Base-by-base conservation (phyloP, 192 early-diverging fungal genomes). In the Podochytrium sp. region DNA sequence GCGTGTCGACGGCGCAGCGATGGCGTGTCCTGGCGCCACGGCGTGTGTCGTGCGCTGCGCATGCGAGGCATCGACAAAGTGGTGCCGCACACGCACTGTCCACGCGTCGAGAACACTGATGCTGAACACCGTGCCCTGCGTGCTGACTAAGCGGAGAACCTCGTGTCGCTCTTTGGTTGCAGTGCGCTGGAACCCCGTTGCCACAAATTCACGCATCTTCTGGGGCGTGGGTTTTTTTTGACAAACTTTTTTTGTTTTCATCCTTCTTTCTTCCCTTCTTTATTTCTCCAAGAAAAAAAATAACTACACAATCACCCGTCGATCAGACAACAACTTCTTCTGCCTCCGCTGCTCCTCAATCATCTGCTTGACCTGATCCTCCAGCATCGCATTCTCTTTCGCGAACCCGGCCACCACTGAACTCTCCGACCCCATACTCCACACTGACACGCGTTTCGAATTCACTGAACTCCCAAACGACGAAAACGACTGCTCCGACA, bases 31-130 rank as follows among this genome's bases (percentile, higher is more conserved):
- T 20, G 2, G 32, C 71, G 33, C 23, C 16, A 23, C 16, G 53
- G 30, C 0, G 75, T 34, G 20, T 53, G 35, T 40, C 18, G 18
- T 50, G 25, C 58, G 62, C 42, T 35, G 32, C 18, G n/a, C 23
- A 18, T 1, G 23, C 43, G 7, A n/a, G 23, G 27, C 50, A 29
- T 18, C 1, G 12, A 65, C 20, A 20, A n/a, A 37, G 27, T 35
- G 20, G 34, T 75, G 74, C 2, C 74, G 74, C 3, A 75, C 53
- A 33, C 74, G 62, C 14, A 75, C 34, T 3, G 59, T 35, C 34
- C 3, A 14, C 12, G 35, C 35, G 38, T 67, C 74, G 1, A 65
- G 64, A 3, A 67, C 64, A 2, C n/a, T 35, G 29, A 75, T 20
- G 27, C 12, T 41, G 18, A 75, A 57, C 6, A 38, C 49, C 16